Evolutionary conservation across 768 basidiomycete species (phyloP).

Genomic region (Phaeotremella fagi): DNA sequence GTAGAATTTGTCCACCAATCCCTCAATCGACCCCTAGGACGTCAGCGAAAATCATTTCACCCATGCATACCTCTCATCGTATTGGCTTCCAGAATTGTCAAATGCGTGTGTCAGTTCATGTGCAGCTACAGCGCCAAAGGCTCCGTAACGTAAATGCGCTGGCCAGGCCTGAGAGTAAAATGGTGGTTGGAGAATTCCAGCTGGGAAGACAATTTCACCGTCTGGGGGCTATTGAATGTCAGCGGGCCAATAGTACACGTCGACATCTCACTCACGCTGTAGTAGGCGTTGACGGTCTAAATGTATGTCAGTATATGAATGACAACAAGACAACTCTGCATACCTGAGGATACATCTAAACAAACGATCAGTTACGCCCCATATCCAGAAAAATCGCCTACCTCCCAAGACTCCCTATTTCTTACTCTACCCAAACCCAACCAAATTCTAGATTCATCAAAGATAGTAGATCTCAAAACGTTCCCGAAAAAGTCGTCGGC

Average conservation of each 20-base stretch:
- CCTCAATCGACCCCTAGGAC: conserved; percentile 21
- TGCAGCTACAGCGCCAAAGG: conserved; percentile 85
- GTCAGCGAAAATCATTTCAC: not conserved
- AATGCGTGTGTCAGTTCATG: conserved; percentile 74
- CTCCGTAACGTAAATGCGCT: conserved; percentile 79
- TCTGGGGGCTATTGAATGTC: conserved; percentile 77
- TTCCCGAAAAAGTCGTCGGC: conserved; percentile 77
- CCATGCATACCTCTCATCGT: conserved; percentile 79
- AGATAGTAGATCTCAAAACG: conserved; percentile 60
- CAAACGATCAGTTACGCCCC: not conserved
- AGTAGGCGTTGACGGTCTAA: conserved; percentile 38
- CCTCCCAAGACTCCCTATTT: conserved; percentile 74
- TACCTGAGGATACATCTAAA: conserved; percentile 40
- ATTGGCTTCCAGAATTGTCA: conserved; percentile 70
- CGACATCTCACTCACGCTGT: conserved; percentile 14
- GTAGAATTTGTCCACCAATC: conserved; percentile 52
- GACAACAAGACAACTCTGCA: not conserved
- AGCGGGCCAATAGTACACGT: not conserved
- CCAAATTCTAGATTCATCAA: conserved; percentile 66
- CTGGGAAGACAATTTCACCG: conserved; percentile 90
- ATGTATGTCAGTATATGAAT: not conserved
- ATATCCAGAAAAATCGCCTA: too few species aligned
- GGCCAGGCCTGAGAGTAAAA: conserved; percentile 88
- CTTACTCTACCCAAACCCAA: conserved; percentile 64
- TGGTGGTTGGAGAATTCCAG: conserved; percentile 87